Base-by-base conservation (phyloP, 179 eudicot species). In the Carnegiea gigantea region DNA sequence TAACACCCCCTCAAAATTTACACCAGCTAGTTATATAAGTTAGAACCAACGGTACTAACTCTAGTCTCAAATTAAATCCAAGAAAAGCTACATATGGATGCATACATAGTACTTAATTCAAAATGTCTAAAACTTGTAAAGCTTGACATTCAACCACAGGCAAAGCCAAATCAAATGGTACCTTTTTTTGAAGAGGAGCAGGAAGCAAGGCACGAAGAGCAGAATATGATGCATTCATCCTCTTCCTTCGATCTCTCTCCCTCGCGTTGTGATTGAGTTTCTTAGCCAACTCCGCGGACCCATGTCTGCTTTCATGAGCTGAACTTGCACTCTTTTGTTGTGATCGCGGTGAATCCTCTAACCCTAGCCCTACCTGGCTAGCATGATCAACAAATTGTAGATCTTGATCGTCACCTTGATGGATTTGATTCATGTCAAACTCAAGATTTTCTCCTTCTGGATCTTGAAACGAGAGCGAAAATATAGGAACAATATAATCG, bases 221-320 rank as follows among this genome's bases (percentile, higher is more conserved):
- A 67, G 72, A 67, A 67, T 67, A 67, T 14, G 40, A 26, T 6
- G 40, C 72, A 67, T 28, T 67, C 7, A 67, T 67, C 8, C 72
- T 67, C 40, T 28, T 67, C 23, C 72, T 67, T 2, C 72, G 72
- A 13, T 67, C 72, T 67, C 72, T 67, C 72, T 67, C 40, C 40
- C 72, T 67, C 38, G 40, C 40, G 20, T 67, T 67, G 40, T 67
- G 72, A 0, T 28, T 67, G 18, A 67, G 72, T 28, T 30, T 67
- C 40, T 67, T 28, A 26, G 72, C 36, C 72, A 67, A 26, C 1
- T 17, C 40, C 8, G 72, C 28, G 72, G 3, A 67, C 38, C 26
- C 38, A 28, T 67, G 36, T 28, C 72, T 13, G 4, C 18, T 13
- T 67, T 67, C 38, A 67, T 67, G 4, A 67, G 6, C 68, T n/a